Conservation (phyloP, 345 rosid species). For the Hibiscus mutabilis region DNA sequence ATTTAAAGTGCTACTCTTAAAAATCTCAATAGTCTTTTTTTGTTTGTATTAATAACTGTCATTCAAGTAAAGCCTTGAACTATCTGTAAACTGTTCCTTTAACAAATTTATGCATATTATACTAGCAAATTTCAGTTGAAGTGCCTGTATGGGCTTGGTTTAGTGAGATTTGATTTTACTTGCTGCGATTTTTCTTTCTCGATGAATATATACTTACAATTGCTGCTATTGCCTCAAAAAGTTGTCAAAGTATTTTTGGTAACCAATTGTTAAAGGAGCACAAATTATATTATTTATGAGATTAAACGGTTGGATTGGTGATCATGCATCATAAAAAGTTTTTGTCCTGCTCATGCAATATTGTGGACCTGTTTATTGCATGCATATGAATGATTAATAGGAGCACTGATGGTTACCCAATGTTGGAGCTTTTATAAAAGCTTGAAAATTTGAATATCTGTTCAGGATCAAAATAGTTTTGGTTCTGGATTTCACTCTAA, state of each 20-base stretch:
- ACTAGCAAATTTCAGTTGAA: not conserved
- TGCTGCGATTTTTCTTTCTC: not conserved
- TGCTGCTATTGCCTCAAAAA: not conserved
- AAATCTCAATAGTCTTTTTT: not conserved
- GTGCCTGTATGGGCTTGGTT: not conserved
- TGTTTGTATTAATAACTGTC: not conserved
- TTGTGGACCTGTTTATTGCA: not conserved
- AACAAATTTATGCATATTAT: not conserved
- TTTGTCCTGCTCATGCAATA: not conserved
- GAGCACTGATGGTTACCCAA: not conserved
- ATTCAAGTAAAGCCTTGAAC: not conserved
- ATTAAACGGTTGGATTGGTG: not conserved
- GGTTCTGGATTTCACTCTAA: not conserved
- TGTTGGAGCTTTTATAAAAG: not conserved
- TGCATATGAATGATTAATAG: not conserved
- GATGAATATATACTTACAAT: not conserved
- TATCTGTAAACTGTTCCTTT: not conserved
- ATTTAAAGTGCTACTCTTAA: not conserved
- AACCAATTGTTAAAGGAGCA: not conserved
- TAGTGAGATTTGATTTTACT: not conserved
- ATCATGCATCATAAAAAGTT: not conserved
- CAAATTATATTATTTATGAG: not conserved
- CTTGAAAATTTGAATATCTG: not conserved
- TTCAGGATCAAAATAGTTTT: not conserved
- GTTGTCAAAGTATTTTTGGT: not conserved